These are phyloP conservation scores for Neurospora sp. DNA, from an alignment of 2,329 filamentous ascomycete genomes.

Conservation along the genomic window DNA sequence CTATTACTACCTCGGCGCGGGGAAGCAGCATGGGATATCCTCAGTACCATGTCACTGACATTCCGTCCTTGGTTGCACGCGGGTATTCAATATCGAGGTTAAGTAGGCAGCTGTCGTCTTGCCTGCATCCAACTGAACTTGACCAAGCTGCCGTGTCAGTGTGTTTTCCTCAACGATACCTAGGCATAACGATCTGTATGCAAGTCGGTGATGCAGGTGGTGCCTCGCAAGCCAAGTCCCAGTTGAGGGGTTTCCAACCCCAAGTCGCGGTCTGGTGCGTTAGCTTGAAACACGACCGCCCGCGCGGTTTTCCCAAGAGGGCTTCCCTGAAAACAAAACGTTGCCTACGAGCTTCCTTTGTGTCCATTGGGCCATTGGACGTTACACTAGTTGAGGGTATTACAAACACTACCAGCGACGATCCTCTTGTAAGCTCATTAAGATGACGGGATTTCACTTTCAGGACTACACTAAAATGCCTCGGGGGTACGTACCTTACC, in stretches of 20 bases:
- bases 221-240: neutral
- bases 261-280: neutral
- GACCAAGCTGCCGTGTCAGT: neutral
- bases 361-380: neutral
- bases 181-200: neutral
- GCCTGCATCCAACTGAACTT: neutral
- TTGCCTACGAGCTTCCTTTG: neutral
- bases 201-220: neutral
- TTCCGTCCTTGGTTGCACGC: neutral
- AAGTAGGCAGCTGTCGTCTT: neutral
- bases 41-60: neutral
- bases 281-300: neutral
- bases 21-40: neutral
- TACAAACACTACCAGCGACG: neutral
- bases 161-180: neutral
- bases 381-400: neutral
- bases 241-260: neutral
- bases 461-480: neutral
- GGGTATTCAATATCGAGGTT: neutral
- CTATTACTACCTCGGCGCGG: neutral
- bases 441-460: neutral
- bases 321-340: neutral
- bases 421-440: neutral
- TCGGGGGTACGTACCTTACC: neutral
- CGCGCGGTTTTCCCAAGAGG: neutral